These are phyloP conservation scores for Biscogniauxia sp. DNA, from an alignment of 2,329 filamentous ascomycete genomes.

Conservation along the genomic window DNA sequence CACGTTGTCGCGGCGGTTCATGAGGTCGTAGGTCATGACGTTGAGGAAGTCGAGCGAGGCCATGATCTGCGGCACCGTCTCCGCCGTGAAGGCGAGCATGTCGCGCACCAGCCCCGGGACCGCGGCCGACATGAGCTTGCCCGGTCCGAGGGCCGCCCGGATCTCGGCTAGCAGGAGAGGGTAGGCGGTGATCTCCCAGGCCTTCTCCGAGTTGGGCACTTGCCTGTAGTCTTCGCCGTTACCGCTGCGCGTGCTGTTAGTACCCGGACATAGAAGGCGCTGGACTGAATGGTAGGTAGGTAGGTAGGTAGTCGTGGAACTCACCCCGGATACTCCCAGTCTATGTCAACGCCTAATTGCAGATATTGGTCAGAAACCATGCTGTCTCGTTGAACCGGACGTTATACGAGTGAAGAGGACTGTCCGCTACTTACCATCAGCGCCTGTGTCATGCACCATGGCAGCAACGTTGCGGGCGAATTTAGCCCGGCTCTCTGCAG, in stretches of 20 bases:
- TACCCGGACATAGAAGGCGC: too few relatives aligned
- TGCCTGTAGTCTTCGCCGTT: conserved; percentile 69
- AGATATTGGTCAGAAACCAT: conserved; percentile 14
- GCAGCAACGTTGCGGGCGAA: conserved; percentile 58
- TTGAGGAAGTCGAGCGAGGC: conserved; percentile 64
- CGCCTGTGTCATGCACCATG: conserved; percentile 52
- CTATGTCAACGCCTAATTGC: conserved; percentile 52
- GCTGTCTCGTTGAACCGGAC: not conserved
- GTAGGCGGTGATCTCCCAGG: conserved; percentile 59
- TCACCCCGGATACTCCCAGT: conserved; percentile 56
- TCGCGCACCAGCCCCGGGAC: conserved; percentile 62
- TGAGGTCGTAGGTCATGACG: conserved; percentile 70
- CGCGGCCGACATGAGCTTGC: conserved; percentile 64
- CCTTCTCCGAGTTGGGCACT: conserved; percentile 57
- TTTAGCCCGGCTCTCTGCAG: conserved; percentile 42
- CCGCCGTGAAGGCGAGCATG: conserved; percentile 64
- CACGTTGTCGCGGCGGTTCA: conserved; percentile 66
- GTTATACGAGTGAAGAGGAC: not conserved
- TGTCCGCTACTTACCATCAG: conserved; percentile 56
- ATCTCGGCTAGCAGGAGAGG: conserved; percentile 59
- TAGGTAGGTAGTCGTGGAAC: conserved; percentile 2
- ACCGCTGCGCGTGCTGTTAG: conserved; percentile 43
- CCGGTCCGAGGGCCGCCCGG: conserved; percentile 53
- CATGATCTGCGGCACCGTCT: conserved; percentile 58
- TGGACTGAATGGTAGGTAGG: too few relatives aligned